Evolutionary conservation across 2,329 filamentous ascomycete genomes (phyloP).

Genomic region (Aureobasidium sp.): DNA sequence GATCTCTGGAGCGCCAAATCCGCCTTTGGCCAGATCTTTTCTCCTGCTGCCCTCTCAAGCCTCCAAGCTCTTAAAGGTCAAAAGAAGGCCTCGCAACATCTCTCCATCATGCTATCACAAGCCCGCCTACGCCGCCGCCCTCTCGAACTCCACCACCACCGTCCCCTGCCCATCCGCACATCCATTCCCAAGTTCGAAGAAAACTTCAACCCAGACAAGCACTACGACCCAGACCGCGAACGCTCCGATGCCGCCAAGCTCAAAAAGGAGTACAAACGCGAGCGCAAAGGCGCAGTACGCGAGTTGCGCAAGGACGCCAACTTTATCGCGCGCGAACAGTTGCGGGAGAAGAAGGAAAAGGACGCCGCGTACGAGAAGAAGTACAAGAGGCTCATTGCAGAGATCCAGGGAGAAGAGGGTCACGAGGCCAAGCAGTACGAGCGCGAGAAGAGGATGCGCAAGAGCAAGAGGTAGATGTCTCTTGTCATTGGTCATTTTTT

Average conservation of each 20-base stretch:
- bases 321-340: slow-evolving; percentile 84
- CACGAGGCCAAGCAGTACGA: slow-evolving; percentile 82
- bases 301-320: slow-evolving; percentile 92
- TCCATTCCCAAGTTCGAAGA: slow-evolving; percentile 95
- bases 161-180: slow-evolving; percentile 77
- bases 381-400: slow-evolving; percentile 81
- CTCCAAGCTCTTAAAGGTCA: slow-evolving; percentile 27
- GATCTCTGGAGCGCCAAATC: slow-evolving; percentile 67
- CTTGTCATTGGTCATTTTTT: background rate
- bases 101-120: slow-evolving; percentile 55
- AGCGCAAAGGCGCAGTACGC: slow-evolving; percentile 88
- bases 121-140: slow-evolving; percentile 65
- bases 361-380: slow-evolving; percentile 95
- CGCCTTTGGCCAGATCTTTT: slow-evolving; percentile 73
- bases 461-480: slow-evolving; percentile 46
- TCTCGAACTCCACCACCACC: slow-evolving; percentile 82
- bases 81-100: slow-evolving; percentile 50
- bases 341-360: slow-evolving; percentile 86
- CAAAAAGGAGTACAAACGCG: slow-evolving; percentile 84
- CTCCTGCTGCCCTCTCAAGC: slow-evolving; percentile 43
- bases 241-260: slow-evolving; percentile 79
- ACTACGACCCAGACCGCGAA: slow-evolving; percentile 94
- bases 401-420: slow-evolving; percentile 94
- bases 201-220: slow-evolving; percentile 84
- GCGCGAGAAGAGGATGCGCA: slow-evolving; percentile 70